Base-by-base conservation (phyloP, 345 rosid genomes). In the Schrenkiella parvula region DNA sequence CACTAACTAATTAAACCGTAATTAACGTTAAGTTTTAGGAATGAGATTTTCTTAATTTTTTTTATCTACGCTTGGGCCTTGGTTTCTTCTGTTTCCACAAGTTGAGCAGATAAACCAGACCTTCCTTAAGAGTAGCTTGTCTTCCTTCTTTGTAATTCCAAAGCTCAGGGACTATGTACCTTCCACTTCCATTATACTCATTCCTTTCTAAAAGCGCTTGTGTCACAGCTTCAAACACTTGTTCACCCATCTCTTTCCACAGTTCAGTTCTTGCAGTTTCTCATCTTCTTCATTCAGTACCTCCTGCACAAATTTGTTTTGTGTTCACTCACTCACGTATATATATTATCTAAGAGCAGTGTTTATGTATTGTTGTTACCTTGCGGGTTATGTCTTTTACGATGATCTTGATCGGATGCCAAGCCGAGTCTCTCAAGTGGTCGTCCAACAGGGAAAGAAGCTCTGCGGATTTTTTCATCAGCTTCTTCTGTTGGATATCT, bases 131-230 rank as follows among this genome's bases (percentile, higher is more conserved):
- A 25, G 81, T 61, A 0, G 95, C 90, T 68, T 63, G 85, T 64
- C 81, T 82, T 8, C 79, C 76, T 46, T 79, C 78, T 25, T 8
- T 55, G 44, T 65, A 79, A 68, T 85, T 80, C 92, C 96, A 87
- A 14, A 89, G 73, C 74, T 85, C 92, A n/a, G 81, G 81, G 32
- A 71, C 69, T 26, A 75, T 47, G 64, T 87, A 87, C 60, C 88
- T 79, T 28, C 84, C 88, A 31, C 89, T 89, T 2, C 84, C 84
- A 43, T 82, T 85, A 64, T 77, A 84, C 68, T 87, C 89, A 19
- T 80, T 74, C 70, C 83, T 74, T 79, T 89, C 85, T 63, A 15
- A 14, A 25, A 84, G 74, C 10, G 92, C 81, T 17, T 47, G 71
- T 8, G 64, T 50, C 58, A 89, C 86, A 10, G 90, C 87, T 28